These are phyloP conservation scores for Aureobasidium sp. DNA, from an alignment of 2,329 filamentous ascomycete species.

Conservation along the genomic window DNA sequence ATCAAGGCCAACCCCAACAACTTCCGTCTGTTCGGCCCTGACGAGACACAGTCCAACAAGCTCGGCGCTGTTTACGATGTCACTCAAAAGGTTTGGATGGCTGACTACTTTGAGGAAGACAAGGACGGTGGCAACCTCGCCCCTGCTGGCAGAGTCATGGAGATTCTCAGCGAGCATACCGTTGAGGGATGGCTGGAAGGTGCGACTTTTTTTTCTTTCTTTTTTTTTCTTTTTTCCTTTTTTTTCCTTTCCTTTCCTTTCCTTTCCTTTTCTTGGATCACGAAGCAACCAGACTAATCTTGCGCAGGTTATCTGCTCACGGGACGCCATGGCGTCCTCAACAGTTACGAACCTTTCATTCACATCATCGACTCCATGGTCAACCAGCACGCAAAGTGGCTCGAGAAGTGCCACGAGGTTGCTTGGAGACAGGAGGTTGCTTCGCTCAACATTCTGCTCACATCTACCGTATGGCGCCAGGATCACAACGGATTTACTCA, in stretches of 20 bases:
- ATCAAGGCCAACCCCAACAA: conserved; percentile 54
- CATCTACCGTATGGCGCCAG: conserved; percentile 71
- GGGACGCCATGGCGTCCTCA: conserved; percentile 42
- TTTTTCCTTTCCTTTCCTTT: too few species aligned
- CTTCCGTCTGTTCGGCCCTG: conserved; percentile 70
- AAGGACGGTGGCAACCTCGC: conserved; percentile 64
- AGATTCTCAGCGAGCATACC: conserved; percentile 76
- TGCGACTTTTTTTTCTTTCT: too few species aligned
- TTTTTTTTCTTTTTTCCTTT: too few species aligned
- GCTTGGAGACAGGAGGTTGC: conserved; percentile 66
- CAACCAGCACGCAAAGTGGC: conserved; percentile 79
- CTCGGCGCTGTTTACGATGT: conserved; percentile 61
- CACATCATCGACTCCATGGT: conserved; percentile 81
- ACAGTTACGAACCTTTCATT: conserved; percentile 76
- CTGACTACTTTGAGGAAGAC: conserved; percentile 69
- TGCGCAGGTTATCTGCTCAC: too few species aligned
- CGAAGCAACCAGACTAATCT: too few species aligned
- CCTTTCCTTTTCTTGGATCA: too few species aligned
- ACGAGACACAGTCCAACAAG: conserved; percentile 78
- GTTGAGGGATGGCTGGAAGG: conserved; percentile 73
- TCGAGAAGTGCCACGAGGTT: conserved; percentile 72
- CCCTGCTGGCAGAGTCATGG: conserved; percentile 64
- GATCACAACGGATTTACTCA: conserved; percentile 80
- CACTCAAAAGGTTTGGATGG: conserved; percentile 73
- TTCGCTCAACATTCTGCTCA: conserved; percentile 71